Evolutionary conservation across 768 basidiomycete genomes (phyloP).

Genomic region (Phylloporus sp.): DNA sequence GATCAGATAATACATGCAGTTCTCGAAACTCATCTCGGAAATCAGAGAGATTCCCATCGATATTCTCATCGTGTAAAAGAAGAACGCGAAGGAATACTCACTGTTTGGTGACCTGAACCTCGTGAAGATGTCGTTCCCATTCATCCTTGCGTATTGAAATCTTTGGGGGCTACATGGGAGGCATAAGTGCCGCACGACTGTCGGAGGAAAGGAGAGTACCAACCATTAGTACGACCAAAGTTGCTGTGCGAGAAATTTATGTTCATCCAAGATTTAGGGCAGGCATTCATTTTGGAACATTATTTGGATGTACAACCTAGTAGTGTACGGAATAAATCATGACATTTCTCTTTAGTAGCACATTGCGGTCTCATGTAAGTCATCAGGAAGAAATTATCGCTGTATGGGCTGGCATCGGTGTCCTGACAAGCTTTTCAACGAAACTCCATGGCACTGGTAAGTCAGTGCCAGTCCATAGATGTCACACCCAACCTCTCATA

Average conservation of each 20-base stretch:
- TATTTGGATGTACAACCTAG: no score
- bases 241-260: constrained; percentile 30
- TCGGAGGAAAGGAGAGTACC: constrained; percentile 14
- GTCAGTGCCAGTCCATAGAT: no score
- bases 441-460: no score
- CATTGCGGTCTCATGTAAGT: no score
- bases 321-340: no score
- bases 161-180: constrained; percentile 43
- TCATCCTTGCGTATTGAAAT: constrained; percentile 68
- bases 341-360: no score
- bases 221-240: constrained; percentile 30
- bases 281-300: constrained; percentile 22
- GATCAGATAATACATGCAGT: constrained; percentile 90
- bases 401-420: no score
- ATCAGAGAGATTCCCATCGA: constrained; percentile 99
- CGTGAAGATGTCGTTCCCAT: constrained; percentile 81
- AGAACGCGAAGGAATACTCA: constrained; percentile 47
- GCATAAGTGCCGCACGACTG: background rate
- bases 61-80: constrained; percentile 55
- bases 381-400: no score
- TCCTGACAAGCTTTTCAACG: no score
- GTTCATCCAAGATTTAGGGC: constrained; percentile 36
- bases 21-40: constrained; percentile 59
- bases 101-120: constrained; percentile 83
- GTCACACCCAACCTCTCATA: no score